Base-by-base conservation (phyloP, 352 stramenopile species). In the Pythium apleroticum region DNA sequence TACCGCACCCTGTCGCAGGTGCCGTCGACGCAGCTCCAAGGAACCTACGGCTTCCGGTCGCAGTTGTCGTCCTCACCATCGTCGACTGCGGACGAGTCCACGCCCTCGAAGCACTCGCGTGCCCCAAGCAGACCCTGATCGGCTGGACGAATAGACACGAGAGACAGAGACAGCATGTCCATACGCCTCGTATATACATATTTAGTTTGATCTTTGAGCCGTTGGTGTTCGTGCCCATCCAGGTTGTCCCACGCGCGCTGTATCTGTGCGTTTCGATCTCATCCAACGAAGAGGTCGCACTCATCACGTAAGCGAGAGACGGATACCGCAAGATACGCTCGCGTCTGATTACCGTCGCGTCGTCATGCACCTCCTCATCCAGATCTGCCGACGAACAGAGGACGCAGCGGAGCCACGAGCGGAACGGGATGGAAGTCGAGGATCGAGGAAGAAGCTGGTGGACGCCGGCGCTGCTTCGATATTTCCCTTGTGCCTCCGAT, bases 61-160 rank as follows among this genome's bases (percentile, higher is more conserved):
- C 71, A 77, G 66, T 68, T 69, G 27, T 79, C 73, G n/a, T 72
- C 77, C 28, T 80, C 74, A 45, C 68, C 68, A 49, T 76, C 75
- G 27, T 89, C 80, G 30, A 89, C 77, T 67, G 77, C 72, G 20
- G 77, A 84, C 25, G 82, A 81, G 41, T 91, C 82, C 24, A 77
- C 74, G 17, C 66, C 77, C n/a, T 85, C 74, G 11, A 71, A 70
- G 52, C 27, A 37, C 1, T 70, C 64, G 1, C 35, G 54, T n/a
- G 41, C 49, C 4, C 49, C 41, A 10, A 61, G 39, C 49, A 62
- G 15, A 20, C 52, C 28, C 6, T 58, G 33, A 46, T 30, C 22
- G 35, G 35, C 43, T 30, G 4, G 19, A 46, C 9, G 9, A 50
- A 22, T 50, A 50, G 43, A 33, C 30, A 33, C 30, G 43, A 50